phyloP scores from a whole-genome alignment of 352 stramenopile genomes.

The Phytophthora pisi region DNA sequence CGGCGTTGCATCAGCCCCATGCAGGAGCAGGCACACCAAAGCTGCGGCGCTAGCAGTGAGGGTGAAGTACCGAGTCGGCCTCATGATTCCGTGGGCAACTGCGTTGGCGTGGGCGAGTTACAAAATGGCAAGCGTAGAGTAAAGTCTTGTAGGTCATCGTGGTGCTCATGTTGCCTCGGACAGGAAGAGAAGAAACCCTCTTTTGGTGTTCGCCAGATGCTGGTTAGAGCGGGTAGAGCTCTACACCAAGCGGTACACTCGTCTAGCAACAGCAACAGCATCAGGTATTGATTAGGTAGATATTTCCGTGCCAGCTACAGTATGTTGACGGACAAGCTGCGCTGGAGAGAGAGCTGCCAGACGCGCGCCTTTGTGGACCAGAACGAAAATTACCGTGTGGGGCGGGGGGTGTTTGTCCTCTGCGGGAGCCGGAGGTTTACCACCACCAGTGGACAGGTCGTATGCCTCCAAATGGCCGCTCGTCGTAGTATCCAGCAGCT shows the following conservation, averaged over 20 bases:
- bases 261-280: slow-evolving; percentile 3
- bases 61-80: slow-evolving; percentile 18
- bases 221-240: slow-evolving; percentile 4
- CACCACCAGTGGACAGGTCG: slow-evolving; percentile 16
- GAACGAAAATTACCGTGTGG: slow-evolving; percentile 18
- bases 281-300: background rate
- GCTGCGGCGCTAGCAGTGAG: slow-evolving; percentile 13
- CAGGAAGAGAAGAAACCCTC: slow-evolving; percentile 16
- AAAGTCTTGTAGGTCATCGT: background rate
- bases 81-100: slow-evolving; percentile 23
- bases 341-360: slow-evolving; percentile 5
- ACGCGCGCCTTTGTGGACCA: slow-evolving; percentile 26
- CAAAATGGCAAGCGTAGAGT: slow-evolving; percentile 19
- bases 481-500: slow-evolving; percentile 16
- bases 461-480: slow-evolving; percentile 12
- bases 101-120: slow-evolving; percentile 23
- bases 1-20: slow-evolving; percentile 18
- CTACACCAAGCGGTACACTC: slow-evolving; percentile 13
- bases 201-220: slow-evolving; percentile 34
- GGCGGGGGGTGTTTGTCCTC: slow-evolving; percentile 5
- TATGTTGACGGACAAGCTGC: slow-evolving; percentile 2
- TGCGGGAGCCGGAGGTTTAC: slow-evolving; percentile 25
- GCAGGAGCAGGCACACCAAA: slow-evolving; percentile 17
- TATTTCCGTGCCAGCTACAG: background rate
- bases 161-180: slow-evolving; percentile 3